Base-by-base conservation (phyloP, 164 flowering plant genomes). In the Platanus orientalis region DNA sequence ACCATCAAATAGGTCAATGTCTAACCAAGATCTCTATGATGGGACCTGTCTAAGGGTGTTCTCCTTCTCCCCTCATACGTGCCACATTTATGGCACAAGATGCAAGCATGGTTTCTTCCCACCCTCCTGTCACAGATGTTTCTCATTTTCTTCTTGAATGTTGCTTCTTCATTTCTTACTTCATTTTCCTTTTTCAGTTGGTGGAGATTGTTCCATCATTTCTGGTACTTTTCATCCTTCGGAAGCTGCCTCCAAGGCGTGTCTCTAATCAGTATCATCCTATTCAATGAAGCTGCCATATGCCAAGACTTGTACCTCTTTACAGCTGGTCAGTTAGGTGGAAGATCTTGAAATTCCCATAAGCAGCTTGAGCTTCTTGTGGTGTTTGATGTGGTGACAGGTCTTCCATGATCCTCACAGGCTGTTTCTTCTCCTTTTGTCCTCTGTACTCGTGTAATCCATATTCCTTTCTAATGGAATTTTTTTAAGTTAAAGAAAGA, bases 131-230 rank as follows among this genome's bases (percentile, higher is more conserved):
- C 61, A 34, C 12, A 36, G 0, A 4, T 21, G 42, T 44, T 25
- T 52, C 32, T 17, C 36, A 16, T 19, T 36, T 14, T 52, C 14
- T 9, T 24, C 51, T 4, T 17, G 23, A 26, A 57, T 30, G 14
- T 13, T 17, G 27, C 7, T 44, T 9, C 30, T 20, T 21, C 2
- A 57, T 32, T 32, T 20, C 17, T 57, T 51, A 23, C 42, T 4
- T 63, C 26, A 24, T 20, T 20, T 14, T 39, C 19, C 50, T 19
- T 25, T 61, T 54, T 29, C 86, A 90, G 94, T 59, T 79, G 64
- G 97, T 81, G 11, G 94, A 90, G 81, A 84, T 90, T 45, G n/a
- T 84, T 50, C 92, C 97, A 11, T 88, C 92, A 16, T 76, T 81
- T 28, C 47, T 90, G 69, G 92, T 88, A 50, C 84, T 90, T n/a